Evolutionary conservation across 2,329 filamentous ascomycete genomes (phyloP), one percentile per base, ranked within the genome.

Genomic region (Lachnellula willkommii): DNA sequence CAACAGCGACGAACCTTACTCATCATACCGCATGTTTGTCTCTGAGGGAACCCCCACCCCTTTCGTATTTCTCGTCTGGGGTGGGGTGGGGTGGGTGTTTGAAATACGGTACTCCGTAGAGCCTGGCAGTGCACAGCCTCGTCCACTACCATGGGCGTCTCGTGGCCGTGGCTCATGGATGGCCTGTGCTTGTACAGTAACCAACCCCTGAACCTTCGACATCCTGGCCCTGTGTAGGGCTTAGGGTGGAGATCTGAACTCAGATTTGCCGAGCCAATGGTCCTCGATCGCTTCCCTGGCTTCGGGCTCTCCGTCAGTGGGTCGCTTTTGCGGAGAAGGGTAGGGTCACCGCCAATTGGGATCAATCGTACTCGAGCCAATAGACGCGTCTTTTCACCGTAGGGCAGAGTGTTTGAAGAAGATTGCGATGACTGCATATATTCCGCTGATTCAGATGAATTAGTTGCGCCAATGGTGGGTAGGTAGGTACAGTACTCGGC

Each of bases 301-400:
- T 43, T 55, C 56, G 56, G 56, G 43, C 56, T 55, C 53, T 45
- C 56, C 56, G 56, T 53, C 45, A 49, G 36, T 54, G 42, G 47
- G 53, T 55, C 50, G n/a, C 15, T 42, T 37, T 46, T 26, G 24
- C 20, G 53, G 48, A 49, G 50, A 50, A 39, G 15, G 37, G 57
- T 58, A 39, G 15, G 37, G 57, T 58, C 60, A 61, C 57, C 55
- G 57, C 60, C 56, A 52, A 53, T 53, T 57, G 52, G 22, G 17
- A 24, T 14, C 9, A 37, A 39, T 48, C 55, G 55, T 57, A 54
- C 52, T 36, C 35, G 36, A 48, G 32, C 55, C 55, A 57, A 54
- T 50, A 40, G 26, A 8, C 15, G 17, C 3, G 28, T 15, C 3
- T 2, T 53, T 22, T 46, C 48, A 26, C 47, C 32, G 47, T 60